These are phyloP conservation scores for Ophiostoma triangulosporum DNA, from an alignment of 2,329 filamentous ascomycete species.

Conservation along the genomic window DNA sequence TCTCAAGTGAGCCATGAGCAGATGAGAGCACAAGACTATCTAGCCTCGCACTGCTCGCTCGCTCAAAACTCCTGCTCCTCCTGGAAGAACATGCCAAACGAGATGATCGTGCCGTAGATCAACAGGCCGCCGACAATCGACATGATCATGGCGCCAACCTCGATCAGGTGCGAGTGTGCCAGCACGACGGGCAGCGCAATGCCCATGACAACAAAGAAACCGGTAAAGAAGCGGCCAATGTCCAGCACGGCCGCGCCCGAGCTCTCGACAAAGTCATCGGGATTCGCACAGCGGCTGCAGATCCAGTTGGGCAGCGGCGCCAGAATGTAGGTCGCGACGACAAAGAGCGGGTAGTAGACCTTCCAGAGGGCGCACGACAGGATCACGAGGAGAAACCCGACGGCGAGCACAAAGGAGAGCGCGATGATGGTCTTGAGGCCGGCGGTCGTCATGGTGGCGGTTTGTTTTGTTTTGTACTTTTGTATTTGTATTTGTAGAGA, in stretches of 20 bases:
- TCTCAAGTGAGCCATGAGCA: background rate
- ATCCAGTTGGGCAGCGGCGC: slow-evolving; percentile 96
- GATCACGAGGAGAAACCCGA: slow-evolving; percentile 97
- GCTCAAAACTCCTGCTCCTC: slow-evolving; percentile 84
- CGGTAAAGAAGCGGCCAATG: slow-evolving; percentile 85
- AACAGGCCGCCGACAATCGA: slow-evolving; percentile 81
- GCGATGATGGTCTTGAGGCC: slow-evolving; percentile 98
- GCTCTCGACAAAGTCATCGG: slow-evolving; percentile 89
- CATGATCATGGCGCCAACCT: slow-evolving; percentile 82
- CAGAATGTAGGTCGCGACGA: slow-evolving; percentile 88
- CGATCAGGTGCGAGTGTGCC: slow-evolving; percentile 74
- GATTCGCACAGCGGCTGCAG: slow-evolving; percentile 73
- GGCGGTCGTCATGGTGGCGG: slow-evolving; percentile 52
- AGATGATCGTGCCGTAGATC: slow-evolving; percentile 97
- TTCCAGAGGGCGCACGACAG: slow-evolving; percentile 91
- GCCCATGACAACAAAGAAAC: slow-evolving; percentile 94
- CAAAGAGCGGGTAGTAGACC: slow-evolving; percentile 87
- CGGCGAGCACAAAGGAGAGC: slow-evolving; percentile 95
- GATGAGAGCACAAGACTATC: background rate
- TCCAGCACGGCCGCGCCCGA: slow-evolving; percentile 76
- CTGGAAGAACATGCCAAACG: slow-evolving; percentile 96
- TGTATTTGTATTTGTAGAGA: background rate
- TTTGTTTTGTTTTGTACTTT: background rate
- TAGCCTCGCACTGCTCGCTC: background rate
- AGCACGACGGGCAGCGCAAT: slow-evolving; percentile 82